These are phyloP conservation scores for Elaeagnus macrophylla DNA, from an alignment of 306 rosid genomes.

Conservation along the genomic window DNA sequence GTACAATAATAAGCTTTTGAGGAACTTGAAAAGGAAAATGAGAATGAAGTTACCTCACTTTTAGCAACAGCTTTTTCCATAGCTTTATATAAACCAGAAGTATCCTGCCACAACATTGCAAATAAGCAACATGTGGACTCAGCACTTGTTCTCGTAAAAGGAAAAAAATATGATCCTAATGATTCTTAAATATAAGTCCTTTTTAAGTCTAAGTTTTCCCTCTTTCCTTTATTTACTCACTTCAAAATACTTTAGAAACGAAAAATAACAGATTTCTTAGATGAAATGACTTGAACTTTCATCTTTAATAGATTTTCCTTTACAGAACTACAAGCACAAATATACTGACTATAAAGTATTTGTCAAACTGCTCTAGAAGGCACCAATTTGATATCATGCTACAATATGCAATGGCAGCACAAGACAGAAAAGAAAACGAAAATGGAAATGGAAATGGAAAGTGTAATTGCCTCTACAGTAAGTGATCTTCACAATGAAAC, in stretches of 20 bases:
- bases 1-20: too few species aligned
- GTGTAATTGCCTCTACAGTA: too few species aligned
- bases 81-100: constrained; percentile 73
- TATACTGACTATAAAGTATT: background rate
- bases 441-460: too few species aligned
- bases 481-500: too few species aligned
- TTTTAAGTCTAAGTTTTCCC: constrained; percentile 11
- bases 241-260: background rate
- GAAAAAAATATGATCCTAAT: constrained; percentile 43
- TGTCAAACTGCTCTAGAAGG: background rate
- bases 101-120: constrained; percentile 96
- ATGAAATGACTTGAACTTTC: constrained; percentile 15
- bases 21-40: background rate
- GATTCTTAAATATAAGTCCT: constrained; percentile 42
- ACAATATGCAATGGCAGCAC: background rate
- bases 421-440: background rate
- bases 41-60: constrained; percentile 68
- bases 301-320: background rate
- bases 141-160: constrained; percentile 60
- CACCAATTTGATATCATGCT: background rate
- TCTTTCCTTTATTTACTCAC: background rate
- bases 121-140: constrained; percentile 68
- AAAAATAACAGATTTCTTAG: background rate
- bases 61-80: constrained; percentile 78
- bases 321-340: background rate